Evolutionary conservation across 148 eudicot genomes (phyloP), one percentile per base, ranked within the genome.

Genomic region (Beta vulgaris): DNA sequence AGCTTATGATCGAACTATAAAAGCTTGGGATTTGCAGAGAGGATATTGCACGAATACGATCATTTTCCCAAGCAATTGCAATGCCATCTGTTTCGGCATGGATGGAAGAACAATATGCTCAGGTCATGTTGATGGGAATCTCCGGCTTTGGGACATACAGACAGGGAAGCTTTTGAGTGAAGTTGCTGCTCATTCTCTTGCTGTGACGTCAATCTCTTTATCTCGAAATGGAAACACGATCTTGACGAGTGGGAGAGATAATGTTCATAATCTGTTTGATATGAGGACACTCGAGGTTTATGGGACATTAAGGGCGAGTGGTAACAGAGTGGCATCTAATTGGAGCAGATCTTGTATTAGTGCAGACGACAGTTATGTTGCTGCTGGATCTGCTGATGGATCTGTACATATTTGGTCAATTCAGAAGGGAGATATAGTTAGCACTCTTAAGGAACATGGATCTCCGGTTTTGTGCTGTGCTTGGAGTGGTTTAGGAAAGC

Each of bases 361-460:
- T 59, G 86, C 98, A 3, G 98, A 95, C 76, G 93, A 92, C 69
- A 87, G 80, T 73, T 89, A 90, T 61, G 96, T 95, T 54, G 96
- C 98, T 68, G 91, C 97, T 68, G 98, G 98, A 36, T 92, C 97
- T n/a, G 89, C 86, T 11, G 97, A 95, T 78, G 98, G 98, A n/a
- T 87, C 93, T 3, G 88, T 95, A 19, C 81, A 82, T 71, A 76
- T 95, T 49, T 95, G 98, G 98, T 92, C 98, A 0, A 71, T 92
- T 59, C 81, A 83, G 10, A 83, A 82, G 54, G 89, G 84, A 21
- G 88, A 83, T 58, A 87, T 92, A 11, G 96, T 89, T 19, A 82
- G 87, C 77, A 88, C 97, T 40, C 77, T 92, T n/a, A 92, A 88
- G 77, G 98, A 92, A 76, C 97, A 95, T 36, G 82, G 73, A 8